phyloP scores from a whole-genome alignment of 106 monocot species.

The Narthecium ossifragum region DNA sequence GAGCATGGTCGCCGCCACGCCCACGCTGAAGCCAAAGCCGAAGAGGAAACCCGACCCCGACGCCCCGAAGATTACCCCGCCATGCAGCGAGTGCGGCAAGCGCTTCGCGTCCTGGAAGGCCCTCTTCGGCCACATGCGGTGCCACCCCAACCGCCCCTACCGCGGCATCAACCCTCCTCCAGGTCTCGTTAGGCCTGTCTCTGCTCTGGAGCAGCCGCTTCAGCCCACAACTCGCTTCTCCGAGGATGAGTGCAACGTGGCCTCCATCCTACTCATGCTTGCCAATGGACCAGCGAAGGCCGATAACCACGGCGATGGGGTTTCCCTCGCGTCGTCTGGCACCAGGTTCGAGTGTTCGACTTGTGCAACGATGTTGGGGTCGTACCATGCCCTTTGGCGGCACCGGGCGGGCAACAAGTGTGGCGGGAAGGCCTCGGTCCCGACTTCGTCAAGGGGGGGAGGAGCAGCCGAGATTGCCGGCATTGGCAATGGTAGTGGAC shows the following conservation, averaged over 20 bases:
- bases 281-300: constrained; percentile 9
- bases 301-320: background rate
- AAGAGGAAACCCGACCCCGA: too few species aligned
- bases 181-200: constrained; percentile 2
- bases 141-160: constrained; percentile 73
- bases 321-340: background rate
- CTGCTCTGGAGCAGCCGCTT: background rate
- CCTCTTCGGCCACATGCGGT: constrained; percentile 82
- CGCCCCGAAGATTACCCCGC: too few species aligned
- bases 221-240: background rate
- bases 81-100: constrained; percentile 66
- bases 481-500: background rate
- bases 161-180: constrained; percentile 63
- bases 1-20: too few species aligned
- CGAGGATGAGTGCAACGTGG: constrained; percentile 30
- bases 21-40: too few species aligned
- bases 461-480: background rate
- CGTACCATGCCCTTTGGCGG: background rate
- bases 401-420: background rate
- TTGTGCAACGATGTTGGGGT: background rate
- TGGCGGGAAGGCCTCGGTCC: background rate
- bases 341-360: constrained; percentile 2
- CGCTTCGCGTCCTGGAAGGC: constrained; percentile 73
- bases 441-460: background rate
- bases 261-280: constrained; percentile 25